Percentiles rank a stretch among this genome's conserved stretches.
These are phyloP conservation scores for Podaxis pistillaris DNA, from an alignment of 768 basidiomycete genomes.

Conservation along the genomic window DNA sequence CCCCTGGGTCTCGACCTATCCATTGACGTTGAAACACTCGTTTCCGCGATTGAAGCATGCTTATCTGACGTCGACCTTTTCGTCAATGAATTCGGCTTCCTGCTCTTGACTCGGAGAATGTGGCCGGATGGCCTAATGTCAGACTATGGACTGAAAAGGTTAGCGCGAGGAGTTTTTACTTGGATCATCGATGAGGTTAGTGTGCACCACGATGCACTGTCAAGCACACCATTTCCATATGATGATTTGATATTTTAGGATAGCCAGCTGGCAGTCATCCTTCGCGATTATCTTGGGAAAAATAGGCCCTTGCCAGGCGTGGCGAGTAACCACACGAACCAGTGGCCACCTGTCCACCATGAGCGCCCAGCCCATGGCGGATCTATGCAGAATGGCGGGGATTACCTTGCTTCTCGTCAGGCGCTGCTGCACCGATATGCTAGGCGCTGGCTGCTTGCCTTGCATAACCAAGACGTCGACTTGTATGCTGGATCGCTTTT, in stretches of 20 bases:
- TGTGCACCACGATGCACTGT: background rate
- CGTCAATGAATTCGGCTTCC: conserved; percentile 70
- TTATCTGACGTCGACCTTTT: conserved; percentile 70
- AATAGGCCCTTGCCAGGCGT: conserved; percentile 64
- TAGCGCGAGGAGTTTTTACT: conserved; percentile 53
- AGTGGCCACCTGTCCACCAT: conserved; percentile 54
- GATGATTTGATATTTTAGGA: conserved; percentile 42
- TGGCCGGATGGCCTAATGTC: conserved; percentile 77
- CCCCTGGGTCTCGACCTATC: conserved; percentile 73
- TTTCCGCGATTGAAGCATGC: conserved; percentile 69
- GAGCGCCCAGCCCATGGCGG: conserved; percentile 34
- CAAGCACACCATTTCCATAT: background rate
- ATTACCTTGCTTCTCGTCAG: conserved; percentile 64
- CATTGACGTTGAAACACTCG: conserved; percentile 67
- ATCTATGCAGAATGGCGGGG: conserved; percentile 60
- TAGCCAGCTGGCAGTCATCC: conserved; percentile 59
- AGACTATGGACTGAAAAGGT: conserved; percentile 63
- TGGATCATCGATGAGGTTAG: conserved; percentile 78
- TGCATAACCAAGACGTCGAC: conserved; percentile 59
- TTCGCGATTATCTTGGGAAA: conserved; percentile 65
- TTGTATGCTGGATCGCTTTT: conserved; percentile 55
- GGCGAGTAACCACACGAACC: conserved; percentile 33
- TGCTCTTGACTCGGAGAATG: conserved; percentile 64
- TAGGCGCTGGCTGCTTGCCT: conserved; percentile 63
- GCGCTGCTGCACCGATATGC: conserved; percentile 55